These are phyloP conservation scores for Theobroma cacao DNA, from an alignment of 345 rosid genomes.

Conservation along the genomic window DNA sequence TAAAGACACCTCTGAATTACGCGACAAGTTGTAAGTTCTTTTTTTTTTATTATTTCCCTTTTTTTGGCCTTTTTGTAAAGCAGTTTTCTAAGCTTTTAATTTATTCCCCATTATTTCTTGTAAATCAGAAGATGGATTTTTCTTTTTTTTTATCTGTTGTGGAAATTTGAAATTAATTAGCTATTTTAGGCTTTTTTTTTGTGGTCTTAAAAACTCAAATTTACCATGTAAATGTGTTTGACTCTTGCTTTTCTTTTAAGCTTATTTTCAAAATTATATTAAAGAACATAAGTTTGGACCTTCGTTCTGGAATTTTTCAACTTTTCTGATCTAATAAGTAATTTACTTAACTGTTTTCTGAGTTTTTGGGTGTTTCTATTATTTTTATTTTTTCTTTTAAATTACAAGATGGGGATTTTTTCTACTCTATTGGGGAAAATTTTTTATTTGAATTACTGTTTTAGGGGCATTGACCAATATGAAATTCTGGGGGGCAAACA, in stretches of 20 bases:
- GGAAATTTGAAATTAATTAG: neutral
- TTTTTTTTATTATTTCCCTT: neutral
- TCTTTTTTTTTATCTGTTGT: neutral
- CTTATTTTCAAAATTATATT: neutral
- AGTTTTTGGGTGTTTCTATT: neutral
- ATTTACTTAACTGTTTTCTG: too few species aligned
- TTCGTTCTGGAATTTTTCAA: neutral
- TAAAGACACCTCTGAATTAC: constrained; percentile 64
- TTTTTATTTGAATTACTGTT: neutral
- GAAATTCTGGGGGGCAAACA: neutral
- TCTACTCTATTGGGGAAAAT: neutral
- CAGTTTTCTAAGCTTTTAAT: too few species aligned
- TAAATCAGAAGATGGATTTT: neutral
- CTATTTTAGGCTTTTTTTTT: neutral
- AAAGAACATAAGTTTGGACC: neutral
- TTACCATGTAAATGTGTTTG: neutral
- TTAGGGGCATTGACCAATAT: neutral
- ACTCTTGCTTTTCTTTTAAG: neutral
- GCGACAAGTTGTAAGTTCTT: constrained; percentile 56
- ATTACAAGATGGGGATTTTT: neutral
- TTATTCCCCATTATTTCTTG: too few species aligned
- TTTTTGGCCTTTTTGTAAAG: neutral
- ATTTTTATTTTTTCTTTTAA: neutral
- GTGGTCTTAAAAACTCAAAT: neutral
- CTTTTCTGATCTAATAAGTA: neutral